phyloP scores from a whole-genome alignment of 2,329 filamentous ascomycete species.

The Apiospora koreana region DNA sequence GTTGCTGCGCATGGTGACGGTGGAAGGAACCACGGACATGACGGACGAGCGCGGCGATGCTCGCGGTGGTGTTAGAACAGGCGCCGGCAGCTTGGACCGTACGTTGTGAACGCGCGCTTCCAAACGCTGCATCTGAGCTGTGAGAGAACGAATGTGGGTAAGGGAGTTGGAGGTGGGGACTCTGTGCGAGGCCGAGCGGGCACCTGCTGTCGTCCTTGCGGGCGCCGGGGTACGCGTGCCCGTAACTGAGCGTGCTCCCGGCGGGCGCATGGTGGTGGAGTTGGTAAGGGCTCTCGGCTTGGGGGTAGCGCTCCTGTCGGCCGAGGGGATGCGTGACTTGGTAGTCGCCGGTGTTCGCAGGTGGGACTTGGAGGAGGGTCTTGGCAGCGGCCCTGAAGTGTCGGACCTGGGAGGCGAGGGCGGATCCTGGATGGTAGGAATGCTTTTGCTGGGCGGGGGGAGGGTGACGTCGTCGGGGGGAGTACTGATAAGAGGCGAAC shows the following conservation, averaged over 20 bases:
- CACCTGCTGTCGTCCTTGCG: conserved; percentile 40
- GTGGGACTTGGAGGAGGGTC: conserved; percentile 47
- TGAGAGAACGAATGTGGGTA: conserved; percentile 89
- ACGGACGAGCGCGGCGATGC: conserved; percentile 68
- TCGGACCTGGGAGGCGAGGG: conserved; percentile 95
- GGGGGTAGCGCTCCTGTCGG: conserved; percentile 55
- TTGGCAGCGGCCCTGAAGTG: conserved; percentile 64
- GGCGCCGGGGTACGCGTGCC: conserved; percentile 33
- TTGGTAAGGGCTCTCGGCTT: conserved; percentile 46
- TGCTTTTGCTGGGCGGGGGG: neutral
- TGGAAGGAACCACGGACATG: conserved; percentile 46
- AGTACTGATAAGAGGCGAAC: conserved; percentile 86
- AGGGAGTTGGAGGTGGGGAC: conserved; percentile 69
- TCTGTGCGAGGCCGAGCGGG: conserved; percentile 48
- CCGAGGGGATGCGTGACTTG: conserved; percentile 54
- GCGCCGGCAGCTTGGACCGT: conserved; percentile 86
- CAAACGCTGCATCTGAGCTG: conserved; percentile 95
- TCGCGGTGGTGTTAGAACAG: conserved; percentile 74
- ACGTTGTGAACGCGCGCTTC: conserved; percentile 91
- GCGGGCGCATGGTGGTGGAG: conserved; percentile 39
- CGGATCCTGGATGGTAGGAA: conserved; percentile 72
- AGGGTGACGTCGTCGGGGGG: conserved; percentile 53
- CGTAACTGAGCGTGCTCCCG: conserved; percentile 48
- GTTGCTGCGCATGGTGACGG: conserved; percentile 67
- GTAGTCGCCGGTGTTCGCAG: conserved; percentile 37